These are phyloP conservation scores for Middelhovenomyces tepae DNA, from an alignment of 805 yeast species.

Conservation along the genomic window DNA sequence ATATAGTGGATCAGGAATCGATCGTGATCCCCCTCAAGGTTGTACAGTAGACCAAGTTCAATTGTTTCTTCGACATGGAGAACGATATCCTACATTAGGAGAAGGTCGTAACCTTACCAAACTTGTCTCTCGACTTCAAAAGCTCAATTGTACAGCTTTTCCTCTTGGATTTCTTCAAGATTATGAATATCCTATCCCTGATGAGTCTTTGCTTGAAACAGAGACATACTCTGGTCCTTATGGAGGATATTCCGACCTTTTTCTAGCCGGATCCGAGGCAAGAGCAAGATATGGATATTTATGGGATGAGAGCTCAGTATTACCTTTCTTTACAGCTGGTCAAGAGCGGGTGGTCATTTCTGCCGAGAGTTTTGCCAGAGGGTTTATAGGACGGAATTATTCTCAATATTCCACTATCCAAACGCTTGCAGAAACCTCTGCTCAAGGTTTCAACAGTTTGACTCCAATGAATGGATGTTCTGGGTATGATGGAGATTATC, in stretches of 20 bases:
- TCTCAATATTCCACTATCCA: conserved; percentile 30
- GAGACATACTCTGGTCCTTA: conserved; percentile 45
- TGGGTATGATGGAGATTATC: conserved; percentile 11
- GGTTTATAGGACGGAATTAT: conserved; percentile 44
- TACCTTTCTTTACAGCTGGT: conserved; percentile 49
- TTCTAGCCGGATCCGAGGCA: conserved; percentile 40
- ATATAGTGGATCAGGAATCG: conserved; percentile 44
- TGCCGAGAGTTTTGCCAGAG: conserved; percentile 48
- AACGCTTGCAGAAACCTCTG: conserved; percentile 38
- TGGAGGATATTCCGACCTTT: conserved; percentile 44
- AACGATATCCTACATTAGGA: conserved; percentile 36
- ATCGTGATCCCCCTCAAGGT: conserved; percentile 41
- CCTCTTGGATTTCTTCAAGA: conserved; percentile 39
- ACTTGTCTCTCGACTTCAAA: conserved; percentile 6
- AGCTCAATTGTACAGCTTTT: conserved; percentile 27
- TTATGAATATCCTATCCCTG: conserved; percentile 38
- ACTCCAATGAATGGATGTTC: conserved; percentile 33
- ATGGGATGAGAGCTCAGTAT: conserved; percentile 27
- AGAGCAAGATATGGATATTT: conserved; percentile 43
- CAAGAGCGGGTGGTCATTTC: conserved; percentile 49
- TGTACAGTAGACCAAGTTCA: conserved; percentile 49
- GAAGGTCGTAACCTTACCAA: conserved; percentile 6
- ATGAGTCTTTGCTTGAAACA: conserved; percentile 36
- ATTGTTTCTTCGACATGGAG: conserved; percentile 48
- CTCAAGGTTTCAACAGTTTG: conserved; percentile 50